Base-by-base conservation (phyloP, 2,329 filamentous ascomycete species). In the Epichloe coenophiala region DNA sequence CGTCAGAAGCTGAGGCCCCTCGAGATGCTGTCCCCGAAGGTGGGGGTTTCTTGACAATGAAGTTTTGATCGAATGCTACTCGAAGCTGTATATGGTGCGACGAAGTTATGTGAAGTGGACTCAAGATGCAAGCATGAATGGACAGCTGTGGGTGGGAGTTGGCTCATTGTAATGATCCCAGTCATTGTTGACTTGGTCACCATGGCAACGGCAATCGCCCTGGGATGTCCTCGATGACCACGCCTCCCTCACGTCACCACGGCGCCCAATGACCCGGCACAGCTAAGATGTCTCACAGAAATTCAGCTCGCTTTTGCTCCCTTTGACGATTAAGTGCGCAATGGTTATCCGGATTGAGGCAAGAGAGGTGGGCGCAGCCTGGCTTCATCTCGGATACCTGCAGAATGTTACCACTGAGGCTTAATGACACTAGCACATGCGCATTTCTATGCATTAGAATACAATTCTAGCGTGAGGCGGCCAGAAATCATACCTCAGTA, bases 171-270 rank as follows among this genome's bases (percentile, higher is more conserved):
- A 57, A 57, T 58, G 56, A 55, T 48, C 44, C 52, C 45, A 42
- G 56, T 51, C 56, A 49, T 55, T 66, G 63, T 65, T 64, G 59
- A 62, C 58, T 42, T 51, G 46, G 63, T 66, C 58, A 55, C 62
- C 63, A 65, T 53, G 52, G 63, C 64, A 66, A 67, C 64, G 50
- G 42, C 41, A 2, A 3, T 33, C 11, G 44, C n/a, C 36, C 39
- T 35, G 31, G 27, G 27, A 47, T 21, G 38, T 39, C 37, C 47
- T 39, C 38, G 35, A 47, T 40, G 7, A 31, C 38, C 12, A 21
- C 33, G 37, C 49, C 45, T 49, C 44, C 41, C 44, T 50, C 56
- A 54, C 51, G 53, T 57, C 56, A 55, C 56, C 56, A 54, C 36
- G 46, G 55, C 51, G 53, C 49, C 56, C 45, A 27, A 19, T 40